Conservation (phyloP, 345 rosid species). For the Excoecaria agallocha region DNA sequence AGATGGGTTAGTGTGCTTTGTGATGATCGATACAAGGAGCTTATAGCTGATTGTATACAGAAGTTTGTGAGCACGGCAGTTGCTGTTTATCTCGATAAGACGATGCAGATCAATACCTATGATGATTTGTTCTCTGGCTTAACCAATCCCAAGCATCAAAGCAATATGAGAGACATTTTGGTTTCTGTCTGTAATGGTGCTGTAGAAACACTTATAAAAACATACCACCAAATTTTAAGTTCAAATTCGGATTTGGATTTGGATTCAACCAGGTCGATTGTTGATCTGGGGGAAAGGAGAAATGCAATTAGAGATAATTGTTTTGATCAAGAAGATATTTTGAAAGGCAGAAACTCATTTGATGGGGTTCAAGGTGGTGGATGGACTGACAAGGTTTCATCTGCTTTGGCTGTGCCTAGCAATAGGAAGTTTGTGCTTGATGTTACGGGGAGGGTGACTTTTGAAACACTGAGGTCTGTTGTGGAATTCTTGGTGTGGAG, state of each 20-base stretch:
- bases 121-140: slow-evolving; percentile 77
- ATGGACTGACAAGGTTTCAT: slow-evolving; percentile 51
- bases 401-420: slow-evolving; percentile 66
- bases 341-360: slow-evolving; percentile 26
- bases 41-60: slow-evolving; percentile 73
- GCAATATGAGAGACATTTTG: slow-evolving; percentile 57
- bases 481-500: slow-evolving; percentile 60
- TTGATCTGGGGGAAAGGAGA: slow-evolving; percentile 29
- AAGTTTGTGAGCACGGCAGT: slow-evolving; percentile 79
- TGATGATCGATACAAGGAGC: slow-evolving; percentile 60
- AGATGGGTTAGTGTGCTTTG: slow-evolving; percentile 55
- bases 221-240: slow-evolving; percentile 71
- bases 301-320: slow-evolving; percentile 12
- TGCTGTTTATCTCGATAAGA: slow-evolving; percentile 83
- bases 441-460: slow-evolving; percentile 87
- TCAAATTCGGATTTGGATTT: slow-evolving; percentile 27
- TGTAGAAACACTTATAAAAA: slow-evolving; percentile 65
- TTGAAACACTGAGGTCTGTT: slow-evolving; percentile 63
- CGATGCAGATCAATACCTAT: slow-evolving; percentile 69
- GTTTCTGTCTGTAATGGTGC: slow-evolving; percentile 78
- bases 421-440: slow-evolving; percentile 80
- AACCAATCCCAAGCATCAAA: slow-evolving; percentile 81
- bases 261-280: slow-evolving; percentile 23
- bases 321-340: slow-evolving; percentile 25
- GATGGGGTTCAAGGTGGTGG: slow-evolving; percentile 40